phyloP scores from a whole-genome alignment of 1,284 basidiomycete genomes.

The Malassezia arunalokei region DNA sequence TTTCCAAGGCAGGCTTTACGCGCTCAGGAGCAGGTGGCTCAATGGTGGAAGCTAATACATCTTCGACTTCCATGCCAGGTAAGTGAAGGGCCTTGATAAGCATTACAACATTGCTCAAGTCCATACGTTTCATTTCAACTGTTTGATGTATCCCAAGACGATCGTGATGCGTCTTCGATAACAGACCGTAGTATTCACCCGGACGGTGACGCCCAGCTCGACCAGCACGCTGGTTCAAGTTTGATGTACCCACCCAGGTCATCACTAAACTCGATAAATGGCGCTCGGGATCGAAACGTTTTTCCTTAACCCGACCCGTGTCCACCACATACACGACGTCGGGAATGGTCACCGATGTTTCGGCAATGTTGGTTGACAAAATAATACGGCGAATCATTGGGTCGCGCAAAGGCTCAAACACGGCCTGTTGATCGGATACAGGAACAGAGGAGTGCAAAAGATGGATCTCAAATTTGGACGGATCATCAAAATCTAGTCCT shows the following conservation, averaged over 20 bases:
- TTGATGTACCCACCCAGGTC: slow-evolving; percentile 85
- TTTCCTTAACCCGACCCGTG: slow-evolving; percentile 75
- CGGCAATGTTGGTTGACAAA: slow-evolving; percentile 87
- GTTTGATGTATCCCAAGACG: slow-evolving; percentile 68
- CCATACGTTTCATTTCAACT: slow-evolving; percentile 79
- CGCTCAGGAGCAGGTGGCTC: slow-evolving; percentile 75
- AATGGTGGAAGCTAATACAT: slow-evolving; percentile 71
- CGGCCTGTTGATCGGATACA: slow-evolving; percentile 73
- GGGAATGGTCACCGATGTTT: slow-evolving; percentile 75
- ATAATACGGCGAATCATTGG: slow-evolving; percentile 64
- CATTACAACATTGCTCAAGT: slow-evolving; percentile 51
- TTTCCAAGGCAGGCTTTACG: slow-evolving; percentile 67
- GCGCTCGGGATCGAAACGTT: slow-evolving; percentile 78
- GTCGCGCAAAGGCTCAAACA: slow-evolving; percentile 54
- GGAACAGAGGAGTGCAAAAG: slow-evolving; percentile 83
- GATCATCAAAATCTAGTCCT: slow-evolving; percentile 31
- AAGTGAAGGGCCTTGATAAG: slow-evolving; percentile 93
- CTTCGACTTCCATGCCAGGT: slow-evolving; percentile 71
- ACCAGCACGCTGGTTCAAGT: slow-evolving; percentile 82
- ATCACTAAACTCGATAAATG: slow-evolving; percentile 76
- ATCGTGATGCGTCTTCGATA: slow-evolving; percentile 58
- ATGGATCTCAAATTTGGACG: slow-evolving; percentile 60
- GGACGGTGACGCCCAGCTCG: slow-evolving; percentile 82
- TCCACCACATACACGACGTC: slow-evolving; percentile 93
- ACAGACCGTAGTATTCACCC: slow-evolving; percentile 80